A percentile compares a stretch with the other conserved stretches of the same genome.
Conservation (phyloP, 2,329 filamentous ascomycete genomes). For the Cordyceps militaris region DNA sequence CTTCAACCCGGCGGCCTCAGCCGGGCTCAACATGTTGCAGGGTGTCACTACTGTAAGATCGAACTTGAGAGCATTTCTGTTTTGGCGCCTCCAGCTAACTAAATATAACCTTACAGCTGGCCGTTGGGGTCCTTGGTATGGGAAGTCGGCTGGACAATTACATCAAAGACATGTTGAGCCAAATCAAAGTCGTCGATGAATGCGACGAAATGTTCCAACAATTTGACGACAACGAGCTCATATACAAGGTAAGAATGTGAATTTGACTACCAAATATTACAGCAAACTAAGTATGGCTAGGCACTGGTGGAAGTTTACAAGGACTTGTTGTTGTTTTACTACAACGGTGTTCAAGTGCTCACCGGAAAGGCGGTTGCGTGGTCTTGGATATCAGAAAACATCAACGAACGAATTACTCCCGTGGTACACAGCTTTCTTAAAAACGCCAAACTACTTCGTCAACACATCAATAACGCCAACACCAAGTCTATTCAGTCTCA, state of each 20-base stretch:
- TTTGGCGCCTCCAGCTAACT: not conserved
- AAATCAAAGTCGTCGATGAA: not conserved
- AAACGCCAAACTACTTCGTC: not conserved
- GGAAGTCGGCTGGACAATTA: not conserved
- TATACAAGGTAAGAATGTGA: not conserved
- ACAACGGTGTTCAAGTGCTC: not conserved
- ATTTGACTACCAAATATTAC: not conserved
- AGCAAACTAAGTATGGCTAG: not conserved
- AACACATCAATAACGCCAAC: constrained; percentile 1
- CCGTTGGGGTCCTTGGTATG: not conserved
- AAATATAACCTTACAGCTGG: not conserved
- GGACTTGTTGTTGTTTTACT: not conserved
- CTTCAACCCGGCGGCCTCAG: not conserved
- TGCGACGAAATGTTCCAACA: not conserved
- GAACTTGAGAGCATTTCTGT: not conserved
- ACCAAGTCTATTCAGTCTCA: not conserved
- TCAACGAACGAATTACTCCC: constrained; percentile 6
- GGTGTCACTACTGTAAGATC: not conserved
- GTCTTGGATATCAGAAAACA: constrained; percentile 8
- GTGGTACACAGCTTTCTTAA: constrained; percentile 1
- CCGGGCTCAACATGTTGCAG: not conserved
- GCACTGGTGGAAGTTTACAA: not conserved
- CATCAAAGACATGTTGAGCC: not conserved
- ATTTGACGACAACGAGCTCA: not conserved
- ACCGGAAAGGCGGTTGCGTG: not conserved